Evolutionary conservation across 495 filamentous ascomycete genomes (phyloP), one percentile per base, ranked within the genome.

Genomic region (Trichoderma erinaceum): DNA sequence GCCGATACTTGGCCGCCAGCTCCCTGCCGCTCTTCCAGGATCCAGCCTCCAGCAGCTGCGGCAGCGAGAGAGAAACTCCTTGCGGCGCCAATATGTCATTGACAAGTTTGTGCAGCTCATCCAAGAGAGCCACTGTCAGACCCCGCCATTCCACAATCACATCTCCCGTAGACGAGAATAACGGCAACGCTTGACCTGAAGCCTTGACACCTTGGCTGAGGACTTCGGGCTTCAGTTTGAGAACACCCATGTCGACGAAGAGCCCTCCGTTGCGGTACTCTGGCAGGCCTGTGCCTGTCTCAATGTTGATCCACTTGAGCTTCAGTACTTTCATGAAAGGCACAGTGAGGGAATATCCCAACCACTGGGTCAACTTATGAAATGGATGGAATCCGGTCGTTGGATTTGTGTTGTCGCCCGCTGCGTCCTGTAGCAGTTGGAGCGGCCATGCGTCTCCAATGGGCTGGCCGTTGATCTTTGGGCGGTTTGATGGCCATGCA

Each of bases 301-400:
- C 88, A 25, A 76, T 79, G 63, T 87, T 87, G 11, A 85, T 86
- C 69, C 89, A 88, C 58, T 88, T 82, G 23, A 88, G 84, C 41
- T 86, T 79, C 76, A 89, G 81, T 61, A 90, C 72, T 70, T 81
- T 84, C 21, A 81, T 83, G 85, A 90, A 89, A 0, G 88, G 88
- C 5, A 87, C 85, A 86, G 89, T 90, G 65, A 90, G 82, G 1
- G 88, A 90, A 76, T 89, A 90, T 70, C 85, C 86, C 18, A 90
- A 83, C 89, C 89, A 91, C 72, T 91, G 89, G 0, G 89, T 90
- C 32, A 90, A 81, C 73, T 91, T 91, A 77, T 91, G 89, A 77
- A 90, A 89, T 4, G 79, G 79, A 15, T 81, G 77, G 68, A 81
- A 80, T 21, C 27, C 27, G 69, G 74, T 77, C 44, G 80, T 77